phyloP scores from a whole-genome alignment of 345 rosid genomes.

The Brassica juncea region DNA sequence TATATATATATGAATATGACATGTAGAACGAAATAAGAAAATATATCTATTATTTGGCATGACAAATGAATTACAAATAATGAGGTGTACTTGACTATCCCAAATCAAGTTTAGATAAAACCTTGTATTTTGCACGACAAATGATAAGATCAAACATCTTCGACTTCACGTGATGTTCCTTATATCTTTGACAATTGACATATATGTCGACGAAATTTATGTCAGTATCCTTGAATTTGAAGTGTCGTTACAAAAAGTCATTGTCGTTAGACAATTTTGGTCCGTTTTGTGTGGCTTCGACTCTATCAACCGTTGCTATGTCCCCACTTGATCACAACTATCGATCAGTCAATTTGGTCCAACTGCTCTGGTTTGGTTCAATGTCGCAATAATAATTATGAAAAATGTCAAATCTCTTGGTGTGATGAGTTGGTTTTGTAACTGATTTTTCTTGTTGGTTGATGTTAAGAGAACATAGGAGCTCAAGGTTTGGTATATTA shows the following conservation, averaged over 20 bases:
- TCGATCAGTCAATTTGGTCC: slow-evolving; percentile 35
- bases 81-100: slow-evolving; percentile 2
- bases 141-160: slow-evolving; percentile 32
- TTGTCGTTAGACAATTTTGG: slow-evolving; percentile 28
- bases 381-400: slow-evolving; percentile 17
- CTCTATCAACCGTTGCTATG: slow-evolving; percentile 36
- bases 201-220: slow-evolving; percentile 36
- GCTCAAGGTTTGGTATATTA: slow-evolving; percentile 15
- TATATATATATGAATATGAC: no score
- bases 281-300: slow-evolving; percentile 20
- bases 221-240: slow-evolving; percentile 16
- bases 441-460: slow-evolving; percentile 26
- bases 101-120: slow-evolving; percentile 21
- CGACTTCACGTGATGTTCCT: slow-evolving; percentile 39
- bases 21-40: background rate
- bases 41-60: background rate
- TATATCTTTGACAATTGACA: slow-evolving; percentile 37
- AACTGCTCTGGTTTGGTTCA: slow-evolving; percentile 30
- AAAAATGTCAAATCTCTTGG: slow-evolving; percentile 30
- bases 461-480: slow-evolving; percentile 22
- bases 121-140: slow-evolving; percentile 23
- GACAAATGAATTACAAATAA: background rate
- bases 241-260: slow-evolving; percentile 32
- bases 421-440: slow-evolving; percentile 31
- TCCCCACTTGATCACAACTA: slow-evolving; percentile 36